These are phyloP conservation scores for Bryoerythrophyllum caledonicum DNA, from an alignment of 225 moss, liverwort and hornwort species.

Conservation along the genomic window DNA sequence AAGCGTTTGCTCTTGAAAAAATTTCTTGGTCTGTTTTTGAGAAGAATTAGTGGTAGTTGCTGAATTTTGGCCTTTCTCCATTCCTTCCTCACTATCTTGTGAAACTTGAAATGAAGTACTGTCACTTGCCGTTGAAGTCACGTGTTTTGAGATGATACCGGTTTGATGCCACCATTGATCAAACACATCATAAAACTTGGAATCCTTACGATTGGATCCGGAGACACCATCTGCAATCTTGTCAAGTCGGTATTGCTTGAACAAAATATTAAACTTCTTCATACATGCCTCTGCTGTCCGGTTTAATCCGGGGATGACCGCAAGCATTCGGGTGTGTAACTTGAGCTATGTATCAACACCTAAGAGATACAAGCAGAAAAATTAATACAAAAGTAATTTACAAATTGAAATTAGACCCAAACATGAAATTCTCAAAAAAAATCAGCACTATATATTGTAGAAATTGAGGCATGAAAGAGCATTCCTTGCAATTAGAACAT, in stretches of 20 bases:
- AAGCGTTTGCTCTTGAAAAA: neutral
- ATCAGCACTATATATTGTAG: neutral
- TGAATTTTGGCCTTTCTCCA: slow-evolving; percentile 4
- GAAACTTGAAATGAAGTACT: neutral
- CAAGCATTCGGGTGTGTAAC: neutral
- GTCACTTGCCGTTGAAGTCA: neutral
- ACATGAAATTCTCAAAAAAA: too few species aligned
- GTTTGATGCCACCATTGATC: neutral
- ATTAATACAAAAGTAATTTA: too few species aligned
- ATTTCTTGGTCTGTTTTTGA: neutral
- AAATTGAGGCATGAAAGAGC: neutral
- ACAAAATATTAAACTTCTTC: neutral
- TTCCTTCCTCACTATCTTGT: neutral
- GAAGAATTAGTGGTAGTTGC: neutral
- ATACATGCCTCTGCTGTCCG: neutral
- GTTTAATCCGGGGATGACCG: neutral
- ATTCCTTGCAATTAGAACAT: neutral
- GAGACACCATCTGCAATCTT: neutral
- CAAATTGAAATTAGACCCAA: too few species aligned
- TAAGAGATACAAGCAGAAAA: neutral
- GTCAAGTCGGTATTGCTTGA: neutral
- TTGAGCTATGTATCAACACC: neutral
- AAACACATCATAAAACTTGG: too few species aligned
- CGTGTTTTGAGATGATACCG: neutral
- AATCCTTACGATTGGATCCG: neutral